These are phyloP conservation scores for Aspergillus sp. DNA, from an alignment of 2,329 filamentous ascomycete genomes.

Conservation along the genomic window DNA sequence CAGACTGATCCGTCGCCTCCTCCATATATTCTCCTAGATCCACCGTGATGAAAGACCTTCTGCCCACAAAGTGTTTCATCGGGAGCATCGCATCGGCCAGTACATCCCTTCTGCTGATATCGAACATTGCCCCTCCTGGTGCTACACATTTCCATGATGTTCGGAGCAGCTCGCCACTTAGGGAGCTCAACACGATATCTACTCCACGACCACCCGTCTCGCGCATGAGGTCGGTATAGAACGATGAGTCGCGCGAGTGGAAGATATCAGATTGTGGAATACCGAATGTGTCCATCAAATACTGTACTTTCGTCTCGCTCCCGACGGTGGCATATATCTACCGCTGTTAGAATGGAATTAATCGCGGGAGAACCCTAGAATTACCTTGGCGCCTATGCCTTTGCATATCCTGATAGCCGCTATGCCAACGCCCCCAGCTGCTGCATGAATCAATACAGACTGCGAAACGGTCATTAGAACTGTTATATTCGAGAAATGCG, in stretches of 20 bases:
- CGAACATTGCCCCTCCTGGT: conserved; percentile 6
- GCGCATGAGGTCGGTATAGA: conserved; percentile 17
- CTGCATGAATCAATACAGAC: conserved; percentile 24
- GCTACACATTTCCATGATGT: conserved; percentile 29
- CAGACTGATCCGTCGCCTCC: not conserved
- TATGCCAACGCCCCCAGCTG: conserved; percentile 20
- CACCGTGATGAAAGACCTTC: conserved; percentile 13
- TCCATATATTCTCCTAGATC: conserved; percentile 3
- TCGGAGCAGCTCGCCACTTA: conserved; percentile 28
- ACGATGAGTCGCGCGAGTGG: conserved; percentile 22
- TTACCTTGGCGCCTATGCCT: not conserved
- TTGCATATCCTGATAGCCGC: conserved; percentile 22
- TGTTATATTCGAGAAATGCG: accelerated
- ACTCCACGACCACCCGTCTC: conserved; percentile 24
- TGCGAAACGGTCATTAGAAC: not conserved
- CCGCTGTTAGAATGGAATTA: not conserved
- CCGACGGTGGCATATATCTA: conserved; percentile 24
- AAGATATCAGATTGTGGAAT: conserved; percentile 26
- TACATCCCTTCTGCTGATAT: conserved; percentile 2
- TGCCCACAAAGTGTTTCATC: conserved; percentile 19
- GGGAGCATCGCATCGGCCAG: conserved; percentile 13
- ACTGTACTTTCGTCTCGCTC: conserved; percentile 22
- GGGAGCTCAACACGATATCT: conserved; percentile 30
- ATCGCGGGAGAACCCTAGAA: not conserved
- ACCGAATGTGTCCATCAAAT: conserved; percentile 14